Base-by-base conservation (phyloP, 305 asterid species). In the Vinca major region DNA sequence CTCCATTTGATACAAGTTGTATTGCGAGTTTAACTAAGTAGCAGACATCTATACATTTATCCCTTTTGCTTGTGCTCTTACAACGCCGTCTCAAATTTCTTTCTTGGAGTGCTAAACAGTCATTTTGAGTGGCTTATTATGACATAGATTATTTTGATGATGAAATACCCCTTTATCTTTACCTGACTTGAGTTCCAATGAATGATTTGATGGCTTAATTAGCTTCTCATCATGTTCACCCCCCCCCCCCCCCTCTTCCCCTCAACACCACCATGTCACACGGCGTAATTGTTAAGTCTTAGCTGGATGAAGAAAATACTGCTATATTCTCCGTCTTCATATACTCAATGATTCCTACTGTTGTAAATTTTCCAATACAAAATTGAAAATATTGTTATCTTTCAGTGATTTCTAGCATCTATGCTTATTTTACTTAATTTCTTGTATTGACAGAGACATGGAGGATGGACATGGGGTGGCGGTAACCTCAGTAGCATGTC, bases 401-500 rank as follows among this genome's bases (percentile, higher is more conserved):
- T 63, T 36, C n/a, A 36, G 9, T 3, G 54, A 3, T 16, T 65
- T 21, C 54, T 13, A 70, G 43, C 54, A 56, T 62, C 20, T 65
- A 7, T 66, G 39, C 67, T 74, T 58, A 2, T 62, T 73, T 69
- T 64, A 26, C 53, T 56, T 50, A 66, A 13, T 70, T 78, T 67
- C 51, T 80, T 73, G 37, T 53, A 68, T 69, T 65, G 68, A 62
- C 82, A 93, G 99, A 89, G 99, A 81, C 89, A 88, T 79, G 97
- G 99, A 70, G 99, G 97, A 68, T 86, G 96, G 96, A 84, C 92
- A 39, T 93, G 99, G 99, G 95, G 95, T 69, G 99, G 99, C 65
- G 97, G 97, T 72, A 93, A 91, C 78, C 92, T 93, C 78, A 93
- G 99, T 86, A 91, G 99, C 75, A 93, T 93, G 99, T 93, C 99